A percentile compares a stretch with the other conserved stretches of the same genome.
These are phyloP conservation scores for Exophiala sp. DNA, from an alignment of 2,329 filamentous ascomycete genomes.

Conservation along the genomic window DNA sequence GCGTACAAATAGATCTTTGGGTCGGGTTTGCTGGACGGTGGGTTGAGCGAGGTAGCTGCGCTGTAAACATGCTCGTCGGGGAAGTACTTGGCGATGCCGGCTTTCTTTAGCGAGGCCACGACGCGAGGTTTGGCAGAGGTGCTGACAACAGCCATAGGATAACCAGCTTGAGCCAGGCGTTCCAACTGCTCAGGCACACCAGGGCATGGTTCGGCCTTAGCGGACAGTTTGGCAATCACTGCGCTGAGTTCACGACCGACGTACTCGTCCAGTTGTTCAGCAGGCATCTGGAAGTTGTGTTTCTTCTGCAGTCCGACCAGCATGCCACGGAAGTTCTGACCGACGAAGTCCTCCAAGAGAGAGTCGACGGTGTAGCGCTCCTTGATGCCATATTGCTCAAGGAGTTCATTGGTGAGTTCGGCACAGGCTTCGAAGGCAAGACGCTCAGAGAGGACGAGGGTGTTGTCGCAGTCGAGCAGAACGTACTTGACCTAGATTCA, in stretches of 20 bases:
- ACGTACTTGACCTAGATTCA: slow-evolving; percentile 57
- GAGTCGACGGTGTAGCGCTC: slow-evolving; percentile 71
- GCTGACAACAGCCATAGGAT: slow-evolving; percentile 73
- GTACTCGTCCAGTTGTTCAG: slow-evolving; percentile 67
- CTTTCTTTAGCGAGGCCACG: slow-evolving; percentile 71
- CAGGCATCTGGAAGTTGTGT: slow-evolving; percentile 64
- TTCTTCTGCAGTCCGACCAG: slow-evolving; percentile 70
- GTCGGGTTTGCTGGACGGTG: slow-evolving; percentile 83
- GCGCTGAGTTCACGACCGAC: slow-evolving; percentile 73
- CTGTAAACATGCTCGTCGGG: slow-evolving; percentile 67
- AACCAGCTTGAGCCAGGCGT: slow-evolving; percentile 56
- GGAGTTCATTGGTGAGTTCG: slow-evolving; percentile 82
- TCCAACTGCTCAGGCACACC: slow-evolving; percentile 65
- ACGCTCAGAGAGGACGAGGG: slow-evolving; percentile 85
- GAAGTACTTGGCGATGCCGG: slow-evolving; percentile 76
- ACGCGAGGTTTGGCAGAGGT: slow-evolving; percentile 76
- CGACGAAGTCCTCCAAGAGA: slow-evolving; percentile 82
- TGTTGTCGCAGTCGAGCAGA: slow-evolving; percentile 77
- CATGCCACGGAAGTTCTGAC: slow-evolving; percentile 83
- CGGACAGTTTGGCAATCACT: slow-evolving; percentile 74
- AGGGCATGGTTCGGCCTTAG: slow-evolving; percentile 61
- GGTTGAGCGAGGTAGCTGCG: slow-evolving; percentile 70
- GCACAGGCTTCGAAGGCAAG: slow-evolving; percentile 90
- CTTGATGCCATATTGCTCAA: slow-evolving; percentile 58
- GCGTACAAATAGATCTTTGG: slow-evolving; percentile 85